Base-by-base conservation (phyloP, 2,329 filamentous ascomycete species). In the Helotiales sp. region DNA sequence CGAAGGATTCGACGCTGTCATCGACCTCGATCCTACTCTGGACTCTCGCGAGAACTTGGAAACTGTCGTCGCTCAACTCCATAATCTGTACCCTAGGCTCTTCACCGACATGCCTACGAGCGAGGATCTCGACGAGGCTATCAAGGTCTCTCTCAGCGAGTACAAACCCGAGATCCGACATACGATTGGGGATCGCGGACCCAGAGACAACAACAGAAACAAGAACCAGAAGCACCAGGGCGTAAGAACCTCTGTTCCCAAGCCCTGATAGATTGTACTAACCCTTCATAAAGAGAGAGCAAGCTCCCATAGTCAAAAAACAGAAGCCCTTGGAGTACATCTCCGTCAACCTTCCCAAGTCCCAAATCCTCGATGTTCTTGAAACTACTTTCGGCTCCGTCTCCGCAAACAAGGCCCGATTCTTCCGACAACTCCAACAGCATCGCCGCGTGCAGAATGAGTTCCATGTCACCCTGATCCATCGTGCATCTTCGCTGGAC, bases 401-500 rank as follows among this genome's bases (percentile, higher is more conserved):
- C 6, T 77, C 79, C 2, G 74, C 86, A 0, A 79, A 87, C 17
- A 83, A 82, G 34, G 82, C 87, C n/a, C 83, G 82, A 24, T 89
- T 97, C 75, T 99, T 92, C 82, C 87, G 86, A 73, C 87, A 92
- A 65, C 85, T 99, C 37, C 87, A 91, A 78, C 85, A 91, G 72
- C 86, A 84, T 2, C 86, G 90, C 22, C 91, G 96, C 63, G 81
- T 98, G 6, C 95, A 98, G 79, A 77, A 85, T n/a, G 85, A 89
- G 47, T 99, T 98, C 78, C 96, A 99, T 77, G 92, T 99, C 66
- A 99, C 96, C 0, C 86, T 99, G 45, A 93, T 97, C 78, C 96
- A 99, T 79, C 89, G 90, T 55, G 88, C 90, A 11, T 83, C 82
- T 2, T 82, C 87, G 10, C 82, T 83, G 47, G 80, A 89, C 32